phyloP scores from a whole-genome alignment of 306 rosid genomes.

The Leucaena leucocephala region DNA sequence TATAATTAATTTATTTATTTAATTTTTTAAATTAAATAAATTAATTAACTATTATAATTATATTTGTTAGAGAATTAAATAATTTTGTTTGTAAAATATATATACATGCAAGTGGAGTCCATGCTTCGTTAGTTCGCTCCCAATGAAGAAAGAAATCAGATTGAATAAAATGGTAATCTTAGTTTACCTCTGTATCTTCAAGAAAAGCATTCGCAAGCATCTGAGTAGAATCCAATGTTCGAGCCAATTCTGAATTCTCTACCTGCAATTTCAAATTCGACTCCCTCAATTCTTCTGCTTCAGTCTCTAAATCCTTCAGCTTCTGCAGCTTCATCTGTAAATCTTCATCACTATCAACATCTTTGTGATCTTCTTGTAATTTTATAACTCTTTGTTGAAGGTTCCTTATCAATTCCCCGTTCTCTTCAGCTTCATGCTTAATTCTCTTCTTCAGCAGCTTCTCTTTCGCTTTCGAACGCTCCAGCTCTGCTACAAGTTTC shows the following conservation, averaged over 20 bases:
- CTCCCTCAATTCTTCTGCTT: conserved; percentile 59
- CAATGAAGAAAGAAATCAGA: conserved; percentile 6
- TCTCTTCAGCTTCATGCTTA: conserved; percentile 59
- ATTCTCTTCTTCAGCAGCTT: conserved; percentile 61
- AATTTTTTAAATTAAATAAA: too few relatives aligned
- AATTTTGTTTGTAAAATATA: not conserved
- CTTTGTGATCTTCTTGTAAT: conserved; percentile 64
- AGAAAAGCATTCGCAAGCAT: conserved; percentile 70
- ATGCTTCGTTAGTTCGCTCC: too few relatives aligned
- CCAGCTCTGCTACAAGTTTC: conserved; percentile 65
- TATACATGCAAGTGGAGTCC: not conserved
- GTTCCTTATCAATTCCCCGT: conserved; percentile 54
- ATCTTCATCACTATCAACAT: conserved; percentile 40
- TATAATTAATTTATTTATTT: too few relatives aligned
- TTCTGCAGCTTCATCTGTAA: conserved; percentile 53
- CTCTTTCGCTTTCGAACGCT: conserved; percentile 54
- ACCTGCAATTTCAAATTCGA: conserved; percentile 56
- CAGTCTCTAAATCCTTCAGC: conserved; percentile 56
- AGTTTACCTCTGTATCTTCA: conserved; percentile 59
- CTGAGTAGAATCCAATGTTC: conserved; percentile 74
- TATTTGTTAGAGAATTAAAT: too few relatives aligned
- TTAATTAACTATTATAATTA: too few relatives aligned
- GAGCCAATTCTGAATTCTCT: conserved; percentile 66
- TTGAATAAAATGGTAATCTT: not conserved
- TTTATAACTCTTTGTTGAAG: conserved; percentile 61